Conservation (phyloP, 2,329 filamentous ascomycete species). For the Didymella segeticola region DNA sequence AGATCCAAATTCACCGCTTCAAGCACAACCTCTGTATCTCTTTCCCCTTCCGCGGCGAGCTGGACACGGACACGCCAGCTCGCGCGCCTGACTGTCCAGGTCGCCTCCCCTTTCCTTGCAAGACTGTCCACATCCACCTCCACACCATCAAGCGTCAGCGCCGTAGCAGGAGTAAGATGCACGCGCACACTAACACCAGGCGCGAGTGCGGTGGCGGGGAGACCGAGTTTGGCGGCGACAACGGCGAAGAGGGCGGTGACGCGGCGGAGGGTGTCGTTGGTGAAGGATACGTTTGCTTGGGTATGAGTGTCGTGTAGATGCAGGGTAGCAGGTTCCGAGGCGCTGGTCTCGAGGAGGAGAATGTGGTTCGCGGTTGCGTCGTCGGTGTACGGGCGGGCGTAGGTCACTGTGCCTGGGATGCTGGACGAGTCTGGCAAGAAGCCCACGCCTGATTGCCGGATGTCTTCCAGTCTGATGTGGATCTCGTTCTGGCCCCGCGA, state of each 20-base stretch:
- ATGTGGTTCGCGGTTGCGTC: constrained; percentile 67
- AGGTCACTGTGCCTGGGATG: constrained; percentile 69
- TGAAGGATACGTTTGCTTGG: constrained; percentile 70
- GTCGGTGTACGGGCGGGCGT: constrained; percentile 87
- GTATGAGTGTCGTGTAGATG: constrained; percentile 22
- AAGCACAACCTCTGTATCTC: background rate
- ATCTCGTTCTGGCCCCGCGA: constrained; percentile 75
- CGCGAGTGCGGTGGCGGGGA: constrained; percentile 64
- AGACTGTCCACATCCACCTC: background rate
- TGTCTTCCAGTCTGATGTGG: constrained; percentile 77
- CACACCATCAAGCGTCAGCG: background rate
- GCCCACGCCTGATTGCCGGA: constrained; percentile 84
- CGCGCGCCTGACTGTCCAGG: constrained; percentile 46
- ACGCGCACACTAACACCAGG: background rate
- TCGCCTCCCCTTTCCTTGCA: background rate
- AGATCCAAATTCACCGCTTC: background rate
- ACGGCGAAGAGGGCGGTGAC: constrained; percentile 79
- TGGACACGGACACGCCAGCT: constrained; percentile 64
- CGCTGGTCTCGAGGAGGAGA: constrained; percentile 76
- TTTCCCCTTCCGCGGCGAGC: background rate
- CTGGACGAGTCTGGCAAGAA: constrained; percentile 61
- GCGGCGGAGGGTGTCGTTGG: constrained; percentile 71
- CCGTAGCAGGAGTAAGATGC: constrained; percentile 45
- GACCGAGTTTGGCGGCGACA: constrained; percentile 78
- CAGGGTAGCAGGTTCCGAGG: constrained; percentile 51